Percentiles rank a stretch among this genome's conserved stretches.
phyloP scores from a whole-genome alignment of 202 grass and related monocot species.

The Cymbopogon flexuosus region DNA sequence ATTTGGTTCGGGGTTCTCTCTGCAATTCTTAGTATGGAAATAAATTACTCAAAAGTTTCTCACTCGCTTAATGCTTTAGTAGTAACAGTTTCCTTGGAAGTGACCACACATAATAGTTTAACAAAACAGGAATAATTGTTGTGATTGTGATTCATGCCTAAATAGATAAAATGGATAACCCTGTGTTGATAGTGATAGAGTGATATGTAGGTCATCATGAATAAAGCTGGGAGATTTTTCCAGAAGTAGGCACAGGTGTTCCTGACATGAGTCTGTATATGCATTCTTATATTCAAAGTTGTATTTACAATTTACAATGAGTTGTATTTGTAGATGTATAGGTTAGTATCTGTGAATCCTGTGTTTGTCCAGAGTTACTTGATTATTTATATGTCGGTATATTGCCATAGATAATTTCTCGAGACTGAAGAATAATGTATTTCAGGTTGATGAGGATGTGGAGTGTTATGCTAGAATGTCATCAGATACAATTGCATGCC shows the following conservation, averaged over 20 bases:
- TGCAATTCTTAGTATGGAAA: not conserved
- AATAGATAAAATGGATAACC: not conserved
- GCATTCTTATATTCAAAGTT: not conserved
- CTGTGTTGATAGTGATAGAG: not conserved
- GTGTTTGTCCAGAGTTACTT: not conserved
- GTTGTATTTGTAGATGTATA: not conserved
- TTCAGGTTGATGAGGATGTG: conserved; percentile 86
- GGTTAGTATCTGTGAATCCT: not conserved
- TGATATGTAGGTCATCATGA: not conserved
- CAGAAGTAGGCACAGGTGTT: not conserved
- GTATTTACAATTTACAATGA: not conserved
- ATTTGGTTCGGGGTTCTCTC: not conserved
- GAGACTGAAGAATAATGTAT: not conserved
- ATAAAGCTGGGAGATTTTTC: not conserved
- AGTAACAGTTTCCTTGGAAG: not conserved
- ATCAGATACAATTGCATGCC: conserved; percentile 80
- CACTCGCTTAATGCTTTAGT: not conserved
- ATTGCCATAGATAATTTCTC: not conserved
- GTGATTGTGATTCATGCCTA: not conserved
- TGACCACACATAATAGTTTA: not conserved
- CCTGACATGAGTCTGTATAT: not conserved
- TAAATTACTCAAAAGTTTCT: conserved; percentile 2
- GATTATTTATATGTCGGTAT: not conserved
- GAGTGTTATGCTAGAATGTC: conserved; percentile 74
- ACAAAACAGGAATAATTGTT: not conserved